These are phyloP conservation scores for Mentha longifolia DNA, from an alignment of 257 asterid species.

Conservation along the genomic window DNA sequence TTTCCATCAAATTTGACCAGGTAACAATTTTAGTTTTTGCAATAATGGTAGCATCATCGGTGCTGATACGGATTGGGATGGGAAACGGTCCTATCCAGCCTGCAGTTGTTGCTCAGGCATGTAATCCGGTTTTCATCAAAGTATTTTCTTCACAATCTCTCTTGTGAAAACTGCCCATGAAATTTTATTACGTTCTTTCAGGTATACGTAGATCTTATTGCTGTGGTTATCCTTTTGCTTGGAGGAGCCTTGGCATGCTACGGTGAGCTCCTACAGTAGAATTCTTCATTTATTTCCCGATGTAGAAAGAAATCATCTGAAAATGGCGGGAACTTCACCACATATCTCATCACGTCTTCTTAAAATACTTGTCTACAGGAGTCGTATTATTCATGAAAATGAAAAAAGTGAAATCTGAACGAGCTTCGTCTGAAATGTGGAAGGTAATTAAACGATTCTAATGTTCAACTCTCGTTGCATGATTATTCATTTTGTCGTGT, in stretches of 20 bases:
- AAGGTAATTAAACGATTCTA: constrained; percentile 55
- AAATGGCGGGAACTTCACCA: too few species aligned
- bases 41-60: constrained; percentile 69
- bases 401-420: constrained; percentile 94
- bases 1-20: constrained; percentile 46
- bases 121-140: constrained; percentile 27
- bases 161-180: background rate
- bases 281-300: constrained; percentile 12
- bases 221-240: constrained; percentile 63
- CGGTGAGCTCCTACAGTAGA: constrained; percentile 54
- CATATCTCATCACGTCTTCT: too few species aligned
- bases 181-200: constrained; percentile 43
- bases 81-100: constrained; percentile 64
- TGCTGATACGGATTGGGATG: constrained; percentile 83
- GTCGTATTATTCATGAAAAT: constrained; percentile 80
- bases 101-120: constrained; percentile 80
- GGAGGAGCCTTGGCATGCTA: constrained; percentile 97
- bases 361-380: too few species aligned
- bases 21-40: constrained; percentile 65
- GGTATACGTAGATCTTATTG: constrained; percentile 84
- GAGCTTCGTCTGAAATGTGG: constrained; percentile 78
- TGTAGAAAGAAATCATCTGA: constrained; percentile 3
- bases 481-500: background rate
- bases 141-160: constrained; percentile 6
- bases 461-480: background rate